These are phyloP conservation scores for Carex myosuroides DNA, from an alignment of 176 grass and related monocot genomes.

Conservation along the genomic window DNA sequence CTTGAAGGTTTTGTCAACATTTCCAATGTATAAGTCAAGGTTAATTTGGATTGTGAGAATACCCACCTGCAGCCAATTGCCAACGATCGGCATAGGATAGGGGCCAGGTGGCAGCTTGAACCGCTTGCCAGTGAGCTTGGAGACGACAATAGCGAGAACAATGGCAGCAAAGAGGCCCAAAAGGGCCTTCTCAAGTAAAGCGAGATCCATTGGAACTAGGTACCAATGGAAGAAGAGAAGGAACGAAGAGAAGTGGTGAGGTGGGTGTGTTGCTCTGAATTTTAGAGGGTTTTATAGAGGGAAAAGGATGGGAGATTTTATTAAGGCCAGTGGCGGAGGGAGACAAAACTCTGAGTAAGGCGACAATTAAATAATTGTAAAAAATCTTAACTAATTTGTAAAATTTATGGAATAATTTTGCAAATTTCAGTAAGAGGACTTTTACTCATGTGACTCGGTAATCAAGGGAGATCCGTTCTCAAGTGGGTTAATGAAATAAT, in stretches of 20 bases:
- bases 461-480: background rate
- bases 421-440: background rate
- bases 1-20: background rate
- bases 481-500: background rate
- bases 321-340: background rate
- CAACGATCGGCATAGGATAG: conserved; percentile 51
- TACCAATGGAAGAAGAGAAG: background rate
- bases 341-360: background rate
- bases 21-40: background rate
- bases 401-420: background rate
- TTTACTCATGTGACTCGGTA: background rate
- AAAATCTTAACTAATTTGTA: no score
- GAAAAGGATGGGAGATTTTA: background rate
- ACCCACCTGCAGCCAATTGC: conserved; percentile 74
- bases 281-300: conserved; percentile 16
- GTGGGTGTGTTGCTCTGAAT: background rate
- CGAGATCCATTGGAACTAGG: conserved; percentile 41
- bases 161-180: conserved; percentile 74
- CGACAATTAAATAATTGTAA: background rate
- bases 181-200: conserved; percentile 77
- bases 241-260: background rate
- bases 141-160: conserved; percentile 52
- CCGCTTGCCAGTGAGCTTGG: conserved; percentile 66
- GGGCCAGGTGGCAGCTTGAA: conserved; percentile 56
- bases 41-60: background rate